Evolutionary conservation across 345 rosid species (phyloP).

Genomic region (Gossypium australe): DNA sequence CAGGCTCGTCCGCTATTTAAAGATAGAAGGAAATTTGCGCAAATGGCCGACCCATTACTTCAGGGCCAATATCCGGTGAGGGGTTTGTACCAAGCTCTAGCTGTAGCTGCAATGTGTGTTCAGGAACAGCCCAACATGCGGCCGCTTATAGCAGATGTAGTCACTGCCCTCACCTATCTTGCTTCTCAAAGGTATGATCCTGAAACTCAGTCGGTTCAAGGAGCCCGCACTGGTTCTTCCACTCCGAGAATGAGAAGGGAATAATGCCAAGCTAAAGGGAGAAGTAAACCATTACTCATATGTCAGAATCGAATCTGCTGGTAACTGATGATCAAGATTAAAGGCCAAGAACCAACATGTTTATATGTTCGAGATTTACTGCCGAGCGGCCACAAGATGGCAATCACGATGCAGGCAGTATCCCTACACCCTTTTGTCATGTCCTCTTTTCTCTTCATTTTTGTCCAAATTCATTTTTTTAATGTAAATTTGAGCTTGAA

Average conservation of each 20-base stretch:
- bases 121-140: slow-evolving; percentile 72
- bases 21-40: slow-evolving; percentile 56
- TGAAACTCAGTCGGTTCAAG: slow-evolving; percentile 32
- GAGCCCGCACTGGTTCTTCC: slow-evolving; percentile 26
- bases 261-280: neutral
- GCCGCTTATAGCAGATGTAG: slow-evolving; percentile 67
- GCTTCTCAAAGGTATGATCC: slow-evolving; percentile 49
- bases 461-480: neutral
- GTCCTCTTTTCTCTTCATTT: neutral
- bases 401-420: slow-evolving; percentile 10
- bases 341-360: neutral
- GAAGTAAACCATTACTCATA: neutral
- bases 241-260: slow-evolving; percentile 48
- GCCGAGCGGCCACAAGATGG: slow-evolving; percentile 1
- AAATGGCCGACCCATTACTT: slow-evolving; percentile 66
- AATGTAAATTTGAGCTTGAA: neutral
- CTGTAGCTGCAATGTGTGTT: slow-evolving; percentile 75
- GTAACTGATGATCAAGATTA: neutral
- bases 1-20: slow-evolving; percentile 67
- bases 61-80: slow-evolving; percentile 61
- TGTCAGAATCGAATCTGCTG: neutral
- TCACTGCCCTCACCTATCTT: slow-evolving; percentile 58
- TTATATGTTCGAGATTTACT: slow-evolving; percentile 2
- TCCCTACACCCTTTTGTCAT: neutral
- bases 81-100: slow-evolving; percentile 68